A percentile compares a stretch with the other conserved stretches of the same genome.
phyloP scores from a whole-genome alignment of 73 alveolate genomes.

The Blepharisma japonicum region DNA sequence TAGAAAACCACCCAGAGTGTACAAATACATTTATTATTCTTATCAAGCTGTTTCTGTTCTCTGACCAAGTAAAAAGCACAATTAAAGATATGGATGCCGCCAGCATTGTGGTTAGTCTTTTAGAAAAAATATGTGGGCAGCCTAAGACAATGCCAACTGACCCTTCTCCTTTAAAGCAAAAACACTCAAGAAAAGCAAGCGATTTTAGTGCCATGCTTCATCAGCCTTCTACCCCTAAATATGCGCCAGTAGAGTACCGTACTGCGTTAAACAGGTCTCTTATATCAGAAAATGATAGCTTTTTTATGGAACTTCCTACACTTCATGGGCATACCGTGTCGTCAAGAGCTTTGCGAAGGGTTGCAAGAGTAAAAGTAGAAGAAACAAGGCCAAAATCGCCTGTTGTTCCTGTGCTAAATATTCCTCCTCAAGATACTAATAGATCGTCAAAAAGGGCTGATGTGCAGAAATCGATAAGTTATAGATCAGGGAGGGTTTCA shows the following conservation, averaged over 20 bases:
- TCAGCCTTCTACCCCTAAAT: background rate
- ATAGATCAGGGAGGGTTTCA: slow-evolving; percentile 27
- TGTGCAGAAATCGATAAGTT: slow-evolving; percentile 16
- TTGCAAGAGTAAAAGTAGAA: background rate
- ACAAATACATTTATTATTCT: background rate
- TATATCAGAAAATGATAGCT: slow-evolving; percentile 14
- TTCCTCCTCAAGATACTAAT: slow-evolving; percentile 8
- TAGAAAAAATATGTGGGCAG: background rate
- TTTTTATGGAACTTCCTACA: slow-evolving; percentile 1
- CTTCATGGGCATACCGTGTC: slow-evolving; percentile 26
- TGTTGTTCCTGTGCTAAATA: background rate
- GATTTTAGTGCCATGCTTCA: background rate
- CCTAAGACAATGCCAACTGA: background rate
- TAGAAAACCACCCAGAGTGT: background rate
- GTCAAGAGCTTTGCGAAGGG: slow-evolving; percentile 20
- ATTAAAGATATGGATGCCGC: slow-evolving; percentile 19
- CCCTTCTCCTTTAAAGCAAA: background rate
- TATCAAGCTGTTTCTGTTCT: background rate
- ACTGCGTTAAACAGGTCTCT: background rate
- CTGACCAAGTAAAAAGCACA: background rate
- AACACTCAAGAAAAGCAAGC: slow-evolving; percentile 4
- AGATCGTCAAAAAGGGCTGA: slow-evolving; percentile 3
- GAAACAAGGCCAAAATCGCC: slow-evolving; percentile 18
- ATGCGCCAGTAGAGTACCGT: background rate
- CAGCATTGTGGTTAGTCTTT: background rate